Evolutionary conservation across 352 stramenopile species (phyloP), one percentile per base, ranked within the genome.

Genomic region (Phytophthora melonis): DNA sequence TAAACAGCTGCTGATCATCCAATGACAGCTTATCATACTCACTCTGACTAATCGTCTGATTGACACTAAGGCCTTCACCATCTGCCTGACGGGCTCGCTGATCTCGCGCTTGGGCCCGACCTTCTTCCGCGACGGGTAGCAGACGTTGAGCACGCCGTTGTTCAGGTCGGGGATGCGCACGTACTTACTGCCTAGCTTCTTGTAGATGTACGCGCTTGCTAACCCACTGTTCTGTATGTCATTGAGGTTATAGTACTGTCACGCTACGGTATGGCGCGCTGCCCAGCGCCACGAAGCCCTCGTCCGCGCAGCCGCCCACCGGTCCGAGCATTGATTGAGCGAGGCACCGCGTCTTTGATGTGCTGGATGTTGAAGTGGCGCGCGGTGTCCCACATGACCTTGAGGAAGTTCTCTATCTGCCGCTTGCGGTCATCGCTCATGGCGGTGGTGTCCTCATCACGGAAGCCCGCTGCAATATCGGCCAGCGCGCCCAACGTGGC

Each of bases 1-100:
- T 72, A 52, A 72, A 66, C 13, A 66, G 43, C 16, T 63, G 45
- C 19, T 61, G 43, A 23, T 52, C 43, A 9, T 52, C 43, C 3
- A 52, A 16, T 11, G 16, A n/a, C n/a, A 52, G n/a, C 43, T 21
- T n/a, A 16, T 52, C 43, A 21, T 52, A 52, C n/a, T n/a, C 43
- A 23, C 13, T 5, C 43, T 52, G 43, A 52, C 43, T 23, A 23
- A 52, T 52, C 0, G 1, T 25, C n/a, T 52, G 16, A 5, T 52
- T 52, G 43, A 52, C n/a, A 52, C n/a, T 3, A 52, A 13, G 9
- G 25, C 43, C 16, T 52, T 52, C 16, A 52, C 16, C 43, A 52
- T 52, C n/a, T 52, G 16, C n/a, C 25, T 19, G 18, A 52, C 16
- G 3, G 18, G 13, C 16, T 52, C n/a, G 16, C 43, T 52, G 16